Conservation (phyloP, 2,329 filamentous ascomycete species). For the Alternaria alternata region DNA sequence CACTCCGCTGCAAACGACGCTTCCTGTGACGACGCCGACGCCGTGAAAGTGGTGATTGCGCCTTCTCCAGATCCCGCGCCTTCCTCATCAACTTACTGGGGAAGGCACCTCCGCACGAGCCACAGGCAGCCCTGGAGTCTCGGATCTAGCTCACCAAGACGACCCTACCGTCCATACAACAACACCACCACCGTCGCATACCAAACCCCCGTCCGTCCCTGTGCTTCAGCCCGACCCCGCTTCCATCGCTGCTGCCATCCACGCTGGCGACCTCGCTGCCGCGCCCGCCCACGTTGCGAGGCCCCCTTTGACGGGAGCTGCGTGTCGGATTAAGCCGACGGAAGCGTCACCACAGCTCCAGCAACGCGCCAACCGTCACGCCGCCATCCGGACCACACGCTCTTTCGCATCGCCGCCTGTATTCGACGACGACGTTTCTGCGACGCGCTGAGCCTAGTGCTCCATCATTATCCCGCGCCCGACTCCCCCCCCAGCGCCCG, state of each 20-base stretch:
- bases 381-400: slow-evolving; percentile 27
- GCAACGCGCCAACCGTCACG: slow-evolving; percentile 30
- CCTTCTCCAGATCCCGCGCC: slow-evolving; percentile 18
- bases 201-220: slow-evolving; percentile 5
- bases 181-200: slow-evolving; percentile 15
- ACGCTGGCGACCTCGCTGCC: slow-evolving; percentile 20
- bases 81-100: slow-evolving; percentile 20
- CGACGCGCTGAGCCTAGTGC: slow-evolving; percentile 44
- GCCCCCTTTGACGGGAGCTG: slow-evolving; percentile 29
- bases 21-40: neutral
- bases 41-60: slow-evolving; percentile 6
- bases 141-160: slow-evolving; percentile 16
- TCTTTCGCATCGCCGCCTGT: slow-evolving; percentile 27
- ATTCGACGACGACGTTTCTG: slow-evolving; percentile 24
- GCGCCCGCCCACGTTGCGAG: slow-evolving; percentile 19
- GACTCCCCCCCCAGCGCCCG: slow-evolving; percentile 30
- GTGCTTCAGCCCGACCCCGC: slow-evolving; percentile 11
- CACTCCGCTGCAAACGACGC: neutral
- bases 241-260: slow-evolving; percentile 13
- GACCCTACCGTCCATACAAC: slow-evolving; percentile 21
- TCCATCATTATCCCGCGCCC: slow-evolving; percentile 15
- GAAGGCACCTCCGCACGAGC: slow-evolving; percentile 18
- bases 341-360: slow-evolving; percentile 27
- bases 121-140: slow-evolving; percentile 17
- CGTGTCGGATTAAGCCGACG: slow-evolving; percentile 30